Base-by-base conservation (phyloP, 805 yeast genomes). In the Metschnikowia sp. region DNA sequence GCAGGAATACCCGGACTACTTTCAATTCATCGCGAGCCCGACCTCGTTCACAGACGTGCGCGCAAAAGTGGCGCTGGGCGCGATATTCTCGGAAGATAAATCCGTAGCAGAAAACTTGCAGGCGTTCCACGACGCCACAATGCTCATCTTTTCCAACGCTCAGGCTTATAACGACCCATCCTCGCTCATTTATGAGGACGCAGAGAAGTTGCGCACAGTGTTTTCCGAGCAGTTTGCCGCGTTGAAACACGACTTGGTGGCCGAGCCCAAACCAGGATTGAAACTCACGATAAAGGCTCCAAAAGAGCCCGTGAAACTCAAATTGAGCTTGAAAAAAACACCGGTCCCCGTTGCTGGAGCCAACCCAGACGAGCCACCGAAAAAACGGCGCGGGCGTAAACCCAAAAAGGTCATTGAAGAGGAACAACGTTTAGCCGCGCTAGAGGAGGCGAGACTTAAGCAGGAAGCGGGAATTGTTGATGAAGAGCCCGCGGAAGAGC, bases 1-100 rank as follows among this genome's bases (percentile, higher is more conserved):
- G 31, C 78, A 78, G 11, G 79, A 78, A 49, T 84, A 86, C 57
- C 96, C 96, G 1, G 96, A 87, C 58, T 91, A 91, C 68, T 84
- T 84, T 66, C 76, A 79, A 52, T 70, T 86, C 7, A 83, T 92
- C 38, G 76, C 80, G 53, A 71, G 77, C 45, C 96, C 96, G 11
- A 86, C 88, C 64, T 79, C 96, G 1, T 77, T 92, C 57, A 76
- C 74, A 43, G 73, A 79, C 31, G 78, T 92, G 10, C 68, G 75
- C 50, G 67, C 68, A 18, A 77, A 77, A 41, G 60, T 90, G 37
- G 77, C 77, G 13, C 65, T 64, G 13, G 79, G 81, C 22, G 74
- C 77, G 30, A 79, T 70, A 9, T 62, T 62, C 42, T 48, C 55
- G 10, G 47, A 61, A 6, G 58, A 56, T 13, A 50, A 47, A 18